phyloP scores from a whole-genome alignment of 768 basidiomycete genomes.

The Rhodotorula graminis region DNA sequence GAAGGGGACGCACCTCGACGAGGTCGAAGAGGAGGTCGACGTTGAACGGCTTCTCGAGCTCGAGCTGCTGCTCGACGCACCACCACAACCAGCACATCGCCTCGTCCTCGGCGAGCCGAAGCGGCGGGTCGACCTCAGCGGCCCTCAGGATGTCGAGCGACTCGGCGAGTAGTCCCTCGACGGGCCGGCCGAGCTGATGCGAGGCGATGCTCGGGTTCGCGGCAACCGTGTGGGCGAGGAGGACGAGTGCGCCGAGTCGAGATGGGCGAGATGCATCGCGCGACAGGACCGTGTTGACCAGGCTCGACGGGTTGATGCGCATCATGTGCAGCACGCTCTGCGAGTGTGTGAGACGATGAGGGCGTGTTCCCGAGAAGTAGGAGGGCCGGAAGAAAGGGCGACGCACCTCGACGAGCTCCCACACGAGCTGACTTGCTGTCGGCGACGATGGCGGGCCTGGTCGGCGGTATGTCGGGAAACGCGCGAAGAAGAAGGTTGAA shows the following conservation, averaged over 20 bases:
- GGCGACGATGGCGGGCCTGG: background rate
- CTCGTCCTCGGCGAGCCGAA: conserved; percentile 1
- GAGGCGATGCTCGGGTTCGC: no score
- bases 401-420: background rate
- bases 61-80: background rate
- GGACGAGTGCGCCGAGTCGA: background rate
- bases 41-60: background rate
- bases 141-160: background rate
- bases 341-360: background rate
- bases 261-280: background rate
- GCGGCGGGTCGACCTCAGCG: no score
- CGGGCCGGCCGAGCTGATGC: no score
- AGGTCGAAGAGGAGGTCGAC: background rate
- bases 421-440: background rate
- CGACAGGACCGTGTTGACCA: background rate
- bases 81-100: background rate
- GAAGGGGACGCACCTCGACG: background rate
- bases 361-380: background rate
- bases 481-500: background rate
- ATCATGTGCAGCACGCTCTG: background rate
- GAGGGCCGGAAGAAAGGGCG: background rate
- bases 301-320: background rate
- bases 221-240: background rate
- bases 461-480: background rate
- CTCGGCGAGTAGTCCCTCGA: background rate